Evolutionary conservation across 1,139 yeast species (phyloP), one percentile per base, ranked within the genome.

Genomic region (Lodderomyces orthopsilosis): DNA sequence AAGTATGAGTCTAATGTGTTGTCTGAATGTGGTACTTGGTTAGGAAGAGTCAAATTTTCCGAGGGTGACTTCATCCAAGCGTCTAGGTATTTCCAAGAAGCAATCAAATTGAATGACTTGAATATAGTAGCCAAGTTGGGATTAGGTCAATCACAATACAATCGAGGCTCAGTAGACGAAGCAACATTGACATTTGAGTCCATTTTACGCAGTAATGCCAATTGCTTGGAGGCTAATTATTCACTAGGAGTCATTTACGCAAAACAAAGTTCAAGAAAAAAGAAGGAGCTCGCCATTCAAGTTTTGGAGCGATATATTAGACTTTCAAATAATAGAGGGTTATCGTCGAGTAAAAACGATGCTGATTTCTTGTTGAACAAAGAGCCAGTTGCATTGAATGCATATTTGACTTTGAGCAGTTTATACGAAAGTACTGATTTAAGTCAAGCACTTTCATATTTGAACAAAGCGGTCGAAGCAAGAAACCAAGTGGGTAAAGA

Each of bases 1-100:
- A 54, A 57, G 27, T 68, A 56, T 48, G 63, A 67, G 38, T 51
- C 64, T 3, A 66, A 61, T 36, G 61, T 86, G 2, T 67, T 78
- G 38, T 83, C 95, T n/a, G 95, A 87, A 52, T 85, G 93, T 17
- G 71, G 84, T 24, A 85, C 86, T 51, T 90, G 97, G 96, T 72
- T 83, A 51, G 98, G 89, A 12, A 77, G 97, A 59, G 83, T 87
- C 14, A 72, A 79, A 44, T 90, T 84, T 55, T 73, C 73, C 18
- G 62, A 73, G 27, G 66, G 70, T 4, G 85, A 89, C 54, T 81
- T 73, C 53, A 77, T 80, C 10, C 77, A 77, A 49, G 85, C 98
- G 0, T 86, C 89, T 54, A 77, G 77, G 47, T 71, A 75, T 55
- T 91, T 88, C 62, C 83, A 84, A 56, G 89, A 79, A 52, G 79